Evolutionary conservation across 768 basidiomycete species (phyloP), one percentile per base, ranked within the genome.

Genomic region (Termitomyces sp.): DNA sequence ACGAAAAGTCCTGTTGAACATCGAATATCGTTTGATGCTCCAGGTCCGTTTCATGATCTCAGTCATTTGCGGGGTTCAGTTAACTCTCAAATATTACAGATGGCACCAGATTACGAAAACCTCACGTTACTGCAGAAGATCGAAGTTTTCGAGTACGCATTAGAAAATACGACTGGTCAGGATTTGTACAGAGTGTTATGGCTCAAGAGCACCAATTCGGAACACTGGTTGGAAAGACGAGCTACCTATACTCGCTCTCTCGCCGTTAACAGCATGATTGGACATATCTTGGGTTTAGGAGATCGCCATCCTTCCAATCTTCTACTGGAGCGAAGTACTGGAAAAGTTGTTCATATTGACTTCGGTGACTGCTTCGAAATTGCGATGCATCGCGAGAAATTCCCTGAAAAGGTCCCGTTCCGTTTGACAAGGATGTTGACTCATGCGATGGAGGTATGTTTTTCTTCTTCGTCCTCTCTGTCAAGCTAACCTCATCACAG

Each of bases 351-450:
- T 37, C 97, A 99, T 66, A 97, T 94, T 60, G 94, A 95, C 68
- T 95, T 93, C 62, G 97, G 97, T 50, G 97, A 99, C 68, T 99
- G 97, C 67, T 99, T 98, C 71, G 95, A 98, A 72, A 88, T 97
- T 42, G 94, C 95, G 19, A 96, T 96, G 90, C 89, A 91, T 64
- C 89, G 94, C 65, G 94, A 97, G 71, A 99, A 99, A 73, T 98
- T 95, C 79, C 97, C 97, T 0, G 97, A 99, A 74, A 95, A 89
- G 70, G 93, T 99, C 52, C 97, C 97, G 0, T 99, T 99, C 86
- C 85, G 97, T 39, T 79, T 99, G 60, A 99, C 97, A 10, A 80
- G 97, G 63, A 99, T 99, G 97, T 81, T 99, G 52, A 96, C 94
- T 11, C 92, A 97, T 68, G 97, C 97, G 12, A 99, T 99, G 97